Evolutionary conservation across 1,284 basidiomycete species (phyloP).

Genomic region (Coriolopsis trogii): DNA sequence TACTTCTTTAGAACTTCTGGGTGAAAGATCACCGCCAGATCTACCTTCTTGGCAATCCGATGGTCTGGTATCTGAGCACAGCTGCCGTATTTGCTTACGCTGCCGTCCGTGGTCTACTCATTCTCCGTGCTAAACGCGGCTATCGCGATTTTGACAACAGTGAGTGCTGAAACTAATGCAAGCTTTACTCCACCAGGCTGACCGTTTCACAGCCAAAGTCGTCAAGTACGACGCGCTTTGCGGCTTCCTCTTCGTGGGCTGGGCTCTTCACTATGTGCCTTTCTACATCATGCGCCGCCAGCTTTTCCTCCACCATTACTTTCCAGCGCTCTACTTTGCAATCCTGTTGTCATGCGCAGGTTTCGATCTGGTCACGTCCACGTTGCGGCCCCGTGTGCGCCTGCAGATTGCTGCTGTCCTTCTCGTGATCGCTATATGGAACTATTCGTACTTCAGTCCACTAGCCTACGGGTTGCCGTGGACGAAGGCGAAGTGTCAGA

Average conservation of each 20-base stretch:
- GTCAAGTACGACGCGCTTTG: conserved; percentile 92
- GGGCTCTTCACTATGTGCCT: conserved; percentile 93
- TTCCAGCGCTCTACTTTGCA: conserved; percentile 94
- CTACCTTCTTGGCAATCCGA: conserved; percentile 93
- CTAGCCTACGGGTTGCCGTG: conserved; percentile 86
- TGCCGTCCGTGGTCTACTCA: conserved; percentile 72
- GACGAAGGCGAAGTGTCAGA: conserved; percentile 82
- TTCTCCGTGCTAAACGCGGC: conserved; percentile 90
- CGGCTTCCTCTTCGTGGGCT: conserved; percentile 91
- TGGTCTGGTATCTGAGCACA: conserved; percentile 90
- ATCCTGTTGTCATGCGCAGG: conserved; percentile 79
- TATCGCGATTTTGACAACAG: conserved; percentile 91
- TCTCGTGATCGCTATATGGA: conserved; percentile 75
- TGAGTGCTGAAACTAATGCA: conserved; percentile 44
- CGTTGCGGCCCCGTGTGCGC: conserved; percentile 75
- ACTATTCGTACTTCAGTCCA: conserved; percentile 82
- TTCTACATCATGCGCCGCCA: conserved; percentile 98
- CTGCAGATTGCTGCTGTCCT: conserved; percentile 81
- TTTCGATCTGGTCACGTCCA: conserved; percentile 87
- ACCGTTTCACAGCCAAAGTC: conserved; percentile 66
- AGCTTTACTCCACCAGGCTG: background rate
- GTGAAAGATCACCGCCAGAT: conserved; percentile 95
- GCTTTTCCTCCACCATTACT: conserved; percentile 96
- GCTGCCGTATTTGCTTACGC: conserved; percentile 73
- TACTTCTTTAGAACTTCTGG: conserved; percentile 84